phyloP scores from a whole-genome alignment of 306 rosid genomes.

The Clitoria ternatea region DNA sequence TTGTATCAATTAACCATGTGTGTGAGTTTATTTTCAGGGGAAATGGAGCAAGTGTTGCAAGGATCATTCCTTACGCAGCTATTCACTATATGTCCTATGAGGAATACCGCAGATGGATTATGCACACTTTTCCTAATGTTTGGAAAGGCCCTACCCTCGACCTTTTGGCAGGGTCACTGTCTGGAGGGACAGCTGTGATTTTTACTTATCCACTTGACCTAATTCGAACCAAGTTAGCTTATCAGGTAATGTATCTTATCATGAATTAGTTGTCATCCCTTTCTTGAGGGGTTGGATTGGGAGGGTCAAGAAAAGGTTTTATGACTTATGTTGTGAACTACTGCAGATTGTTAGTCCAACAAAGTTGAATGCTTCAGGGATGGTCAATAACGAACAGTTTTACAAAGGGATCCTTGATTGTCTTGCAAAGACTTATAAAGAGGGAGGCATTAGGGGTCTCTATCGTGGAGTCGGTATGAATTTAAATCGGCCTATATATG shows the following conservation, averaged over 20 bases:
- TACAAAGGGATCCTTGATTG: conserved; percentile 83
- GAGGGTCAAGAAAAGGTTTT: neutral
- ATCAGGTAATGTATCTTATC: conserved; percentile 55
- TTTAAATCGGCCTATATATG: conserved; percentile 24
- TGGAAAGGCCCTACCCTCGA: conserved; percentile 85
- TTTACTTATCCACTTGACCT: conserved; percentile 93
- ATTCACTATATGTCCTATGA: conserved; percentile 88
- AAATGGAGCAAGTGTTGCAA: conserved; percentile 95
- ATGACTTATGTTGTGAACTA: neutral
- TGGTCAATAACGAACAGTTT: conserved; percentile 43
- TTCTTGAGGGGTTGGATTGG: neutral
- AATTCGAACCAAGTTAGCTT: conserved; percentile 87
- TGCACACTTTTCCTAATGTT: conserved; percentile 64
- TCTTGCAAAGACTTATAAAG: conserved; percentile 69
- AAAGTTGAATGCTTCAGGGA: conserved; percentile 40
- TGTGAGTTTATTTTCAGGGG: conserved; percentile 53
- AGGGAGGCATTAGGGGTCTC: conserved; percentile 80
- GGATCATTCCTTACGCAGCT: conserved; percentile 95
- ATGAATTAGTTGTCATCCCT: neutral
- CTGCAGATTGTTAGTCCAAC: conserved; percentile 70
- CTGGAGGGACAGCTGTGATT: conserved; percentile 92
- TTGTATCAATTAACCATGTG: neutral
- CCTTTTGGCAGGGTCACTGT: conserved; percentile 91
- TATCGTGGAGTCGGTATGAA: conserved; percentile 89
- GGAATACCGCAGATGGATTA: conserved; percentile 87